Evolutionary conservation across 345 rosid genomes (phyloP), one percentile per base, ranked within the genome.

Genomic region (Theobroma cacao): DNA sequence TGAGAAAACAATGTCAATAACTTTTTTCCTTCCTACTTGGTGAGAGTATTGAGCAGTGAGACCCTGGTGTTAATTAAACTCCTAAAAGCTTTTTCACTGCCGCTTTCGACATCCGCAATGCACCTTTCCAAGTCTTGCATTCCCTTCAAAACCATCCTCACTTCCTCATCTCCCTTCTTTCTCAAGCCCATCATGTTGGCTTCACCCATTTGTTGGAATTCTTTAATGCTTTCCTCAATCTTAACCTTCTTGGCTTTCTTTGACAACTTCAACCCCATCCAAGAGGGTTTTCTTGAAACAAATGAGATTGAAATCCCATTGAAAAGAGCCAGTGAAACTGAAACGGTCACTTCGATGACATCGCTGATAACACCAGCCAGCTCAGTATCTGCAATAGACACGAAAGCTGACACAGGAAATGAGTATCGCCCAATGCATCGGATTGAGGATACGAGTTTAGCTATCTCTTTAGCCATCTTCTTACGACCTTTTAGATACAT

Each of bases 31-130:
- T 31, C 31, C 79, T 79, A 85, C 15, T 28, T 79, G n/a, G 91
- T 84, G 73, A 89, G 87, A 78, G 67, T 71, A 45, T 91, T 89
- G 56, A 91, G 92, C 43, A 91, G 75, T 12, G 90, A 86, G 84
- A 87, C 94, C 82, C 90, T 86, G 20, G 87, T 80, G 75, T 67
- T 83, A 67, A 91, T 83, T 84, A 91, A 79, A 48, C 92, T 86
- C 82, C 94, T 84, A 30, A 87, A 86, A 34, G 86, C 88, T 62
- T 80, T 87, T 77, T 82, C 86, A 20, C 84, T 81, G 4, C 80
- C 84, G 18, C 53, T 45, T 63, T 85, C 91, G 33, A 91, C 72
- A 15, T 47, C 82, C 26, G 78, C 41, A 45, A 91, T 73, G 68
- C 87, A 81, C 2, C 40, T 80, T 68, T 89, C 94, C 74, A 88